phyloP scores from a whole-genome alignment of 139 green algal species.

The Chlamydomonas sphaeroides region DNA sequence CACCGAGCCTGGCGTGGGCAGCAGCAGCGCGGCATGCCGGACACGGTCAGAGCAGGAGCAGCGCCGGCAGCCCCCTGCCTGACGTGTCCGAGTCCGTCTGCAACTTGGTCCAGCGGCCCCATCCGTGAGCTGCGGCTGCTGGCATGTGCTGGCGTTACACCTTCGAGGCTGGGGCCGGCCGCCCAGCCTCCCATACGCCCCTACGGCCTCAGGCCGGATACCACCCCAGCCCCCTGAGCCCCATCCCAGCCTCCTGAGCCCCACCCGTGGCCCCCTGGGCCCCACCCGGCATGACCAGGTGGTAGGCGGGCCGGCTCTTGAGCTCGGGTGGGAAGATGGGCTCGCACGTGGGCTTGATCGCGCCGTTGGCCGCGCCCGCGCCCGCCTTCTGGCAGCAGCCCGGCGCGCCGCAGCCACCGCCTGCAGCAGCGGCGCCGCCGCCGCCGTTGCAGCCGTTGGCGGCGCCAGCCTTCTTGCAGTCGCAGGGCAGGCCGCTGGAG shows the following conservation, averaged over 20 bases:
- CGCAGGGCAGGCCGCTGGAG: slow-evolving; percentile 80
- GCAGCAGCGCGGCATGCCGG: slow-evolving; percentile 42
- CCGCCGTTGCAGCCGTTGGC: not conserved
- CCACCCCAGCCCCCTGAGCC: no score
- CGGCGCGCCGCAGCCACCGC: slow-evolving; percentile 11
- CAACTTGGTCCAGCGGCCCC: no score
- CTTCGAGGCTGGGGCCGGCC: no score
- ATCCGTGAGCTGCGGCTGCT: no score
- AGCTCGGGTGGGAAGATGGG: slow-evolving; percentile 96
- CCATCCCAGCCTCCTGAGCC: no score
- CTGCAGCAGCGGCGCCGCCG: not conserved
- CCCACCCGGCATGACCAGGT: slow-evolving; percentile 65
- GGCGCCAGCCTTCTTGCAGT: slow-evolving; percentile 58
- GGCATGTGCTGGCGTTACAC: no score
- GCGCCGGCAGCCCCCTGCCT: no score
- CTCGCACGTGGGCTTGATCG: slow-evolving; percentile 60
- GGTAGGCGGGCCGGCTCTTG: slow-evolving; percentile 46
- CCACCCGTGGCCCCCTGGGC: not conserved
- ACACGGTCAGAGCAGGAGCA: no score
- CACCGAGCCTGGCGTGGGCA: slow-evolving; percentile 35
- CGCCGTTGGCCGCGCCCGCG: slow-evolving; percentile 11
- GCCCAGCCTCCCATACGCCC: no score
- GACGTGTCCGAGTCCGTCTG: no score
- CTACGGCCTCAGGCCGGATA: no score
- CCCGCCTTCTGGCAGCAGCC: slow-evolving; percentile 27